phyloP scores from a whole-genome alignment of 192 early-diverging fungal species.

The Chytriomyces sp. region DNA sequence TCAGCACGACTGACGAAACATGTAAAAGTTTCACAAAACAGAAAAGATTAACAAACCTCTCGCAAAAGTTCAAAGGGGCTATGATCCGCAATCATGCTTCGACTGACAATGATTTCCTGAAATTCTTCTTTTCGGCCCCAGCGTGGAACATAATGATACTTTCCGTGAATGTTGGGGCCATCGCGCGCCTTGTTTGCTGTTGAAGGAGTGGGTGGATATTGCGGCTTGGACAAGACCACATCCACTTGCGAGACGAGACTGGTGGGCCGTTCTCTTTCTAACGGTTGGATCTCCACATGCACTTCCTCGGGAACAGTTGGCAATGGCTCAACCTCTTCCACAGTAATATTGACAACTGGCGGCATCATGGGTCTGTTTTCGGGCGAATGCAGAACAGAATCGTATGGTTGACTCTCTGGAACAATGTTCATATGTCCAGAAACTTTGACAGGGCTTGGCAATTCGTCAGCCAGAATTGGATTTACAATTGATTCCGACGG shows the following conservation, averaged over 20 bases:
- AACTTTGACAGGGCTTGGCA: not conserved
- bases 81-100: slow-evolving; percentile 44
- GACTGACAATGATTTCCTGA: slow-evolving; percentile 37
- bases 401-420: not conserved
- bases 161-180: slow-evolving; percentile 16
- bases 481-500: slow-evolving; percentile 12
- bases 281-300: not conserved
- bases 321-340: not conserved
- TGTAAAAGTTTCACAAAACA: not conserved
- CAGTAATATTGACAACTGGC: not conserved
- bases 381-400: not conserved
- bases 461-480: too few relatives aligned
- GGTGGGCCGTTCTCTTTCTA: not conserved
- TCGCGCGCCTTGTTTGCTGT: not conserved
- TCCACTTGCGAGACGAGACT: slow-evolving; percentile 14
- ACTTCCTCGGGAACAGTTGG: not conserved
- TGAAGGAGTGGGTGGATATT: slow-evolving; percentile 22
- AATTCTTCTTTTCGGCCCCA: slow-evolving; percentile 46
- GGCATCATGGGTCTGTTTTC: not conserved
- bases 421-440: not conserved
- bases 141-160: slow-evolving; percentile 42
- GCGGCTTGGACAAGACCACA: slow-evolving; percentile 25
- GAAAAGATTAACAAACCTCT: slow-evolving; percentile 24
- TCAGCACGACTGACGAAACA: not conserved
- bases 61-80: slow-evolving; percentile 38